Evolutionary conservation across 2,329 filamentous ascomycete genomes (phyloP).

Genomic region (Colletotrichum euphorbiae): DNA sequence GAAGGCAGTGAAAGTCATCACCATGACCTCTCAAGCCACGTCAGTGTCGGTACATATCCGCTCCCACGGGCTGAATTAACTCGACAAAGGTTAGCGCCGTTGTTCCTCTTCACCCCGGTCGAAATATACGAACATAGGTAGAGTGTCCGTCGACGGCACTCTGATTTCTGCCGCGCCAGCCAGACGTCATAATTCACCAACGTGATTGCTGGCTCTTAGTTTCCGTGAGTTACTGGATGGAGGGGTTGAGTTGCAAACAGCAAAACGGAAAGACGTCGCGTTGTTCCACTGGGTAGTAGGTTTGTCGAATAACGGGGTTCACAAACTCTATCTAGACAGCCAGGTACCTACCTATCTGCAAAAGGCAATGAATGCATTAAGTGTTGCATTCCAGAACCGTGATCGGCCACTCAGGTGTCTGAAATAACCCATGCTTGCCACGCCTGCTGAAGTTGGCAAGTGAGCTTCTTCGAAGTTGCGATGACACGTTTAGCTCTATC

Average conservation of each 20-base stretch:
- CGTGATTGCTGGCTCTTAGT: constrained; percentile 13
- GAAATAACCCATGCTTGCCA: background rate
- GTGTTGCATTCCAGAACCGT: background rate
- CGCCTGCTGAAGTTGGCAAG: background rate
- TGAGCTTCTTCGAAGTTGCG: constrained; percentile 7
- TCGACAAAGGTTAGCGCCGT: too few species aligned
- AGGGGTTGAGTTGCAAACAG: background rate
- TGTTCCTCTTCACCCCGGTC: too few species aligned
- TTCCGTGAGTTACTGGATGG: background rate
- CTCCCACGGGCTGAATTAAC: too few species aligned
- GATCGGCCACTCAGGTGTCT: background rate
- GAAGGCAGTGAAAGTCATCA: too few species aligned
- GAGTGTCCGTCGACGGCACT: too few species aligned
- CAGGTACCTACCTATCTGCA: background rate
- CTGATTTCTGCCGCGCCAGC: constrained; percentile 43
- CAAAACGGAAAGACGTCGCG: background rate
- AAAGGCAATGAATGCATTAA: constrained; percentile 14
- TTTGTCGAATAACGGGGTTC: background rate
- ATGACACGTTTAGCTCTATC: constrained; percentile 3
- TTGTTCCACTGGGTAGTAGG: background rate
- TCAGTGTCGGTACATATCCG: too few species aligned
- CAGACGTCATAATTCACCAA: constrained; percentile 42
- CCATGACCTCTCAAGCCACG: too few species aligned
- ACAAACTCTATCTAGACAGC: background rate
- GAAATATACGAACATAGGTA: too few species aligned